phyloP scores from a whole-genome alignment of 75 land plant species.

The Pinus tabuliformis region DNA sequence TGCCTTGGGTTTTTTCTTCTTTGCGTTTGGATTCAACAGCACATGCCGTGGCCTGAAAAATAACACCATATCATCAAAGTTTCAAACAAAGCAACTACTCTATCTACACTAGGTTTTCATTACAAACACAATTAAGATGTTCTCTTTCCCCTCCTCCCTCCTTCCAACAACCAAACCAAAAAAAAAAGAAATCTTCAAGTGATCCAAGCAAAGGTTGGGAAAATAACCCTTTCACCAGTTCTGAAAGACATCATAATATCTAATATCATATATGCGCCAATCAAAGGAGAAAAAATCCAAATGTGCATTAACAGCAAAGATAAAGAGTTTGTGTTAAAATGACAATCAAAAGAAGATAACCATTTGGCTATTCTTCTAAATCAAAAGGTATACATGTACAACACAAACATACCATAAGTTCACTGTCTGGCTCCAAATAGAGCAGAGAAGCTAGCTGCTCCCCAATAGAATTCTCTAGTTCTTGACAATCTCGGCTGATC shows the following conservation, averaged over 20 bases:
- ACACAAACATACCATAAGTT: constrained; percentile 73
- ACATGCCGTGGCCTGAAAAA: constrained; percentile 54
- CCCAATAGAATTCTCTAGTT: constrained; percentile 84
- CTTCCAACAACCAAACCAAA: no score
- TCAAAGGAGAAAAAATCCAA: neutral
- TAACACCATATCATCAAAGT: neutral
- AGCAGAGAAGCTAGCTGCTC: constrained; percentile 91
- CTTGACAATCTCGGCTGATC: constrained; percentile 99
- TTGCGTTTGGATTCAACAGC: constrained; percentile 88
- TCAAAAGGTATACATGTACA: neutral
- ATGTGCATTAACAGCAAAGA: neutral
- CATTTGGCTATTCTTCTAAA: neutral
- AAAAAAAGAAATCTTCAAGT: no score
- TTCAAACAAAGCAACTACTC: no score
- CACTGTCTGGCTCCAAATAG: constrained; percentile 96
- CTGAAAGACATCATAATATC: no score
- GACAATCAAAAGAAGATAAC: neutral
- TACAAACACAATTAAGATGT: no score
- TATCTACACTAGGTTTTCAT: no score
- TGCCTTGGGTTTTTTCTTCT: constrained; percentile 84
- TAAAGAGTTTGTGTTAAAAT: neutral
- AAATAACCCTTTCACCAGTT: no score
- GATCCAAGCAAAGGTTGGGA: no score
- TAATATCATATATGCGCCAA: no score
- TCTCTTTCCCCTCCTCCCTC: no score